A percentile compares a stretch with the other conserved stretches of the same genome.
These are phyloP conservation scores for Aspergillus campestris DNA, from an alignment of 495 filamentous ascomycete genomes.

Conservation along the genomic window DNA sequence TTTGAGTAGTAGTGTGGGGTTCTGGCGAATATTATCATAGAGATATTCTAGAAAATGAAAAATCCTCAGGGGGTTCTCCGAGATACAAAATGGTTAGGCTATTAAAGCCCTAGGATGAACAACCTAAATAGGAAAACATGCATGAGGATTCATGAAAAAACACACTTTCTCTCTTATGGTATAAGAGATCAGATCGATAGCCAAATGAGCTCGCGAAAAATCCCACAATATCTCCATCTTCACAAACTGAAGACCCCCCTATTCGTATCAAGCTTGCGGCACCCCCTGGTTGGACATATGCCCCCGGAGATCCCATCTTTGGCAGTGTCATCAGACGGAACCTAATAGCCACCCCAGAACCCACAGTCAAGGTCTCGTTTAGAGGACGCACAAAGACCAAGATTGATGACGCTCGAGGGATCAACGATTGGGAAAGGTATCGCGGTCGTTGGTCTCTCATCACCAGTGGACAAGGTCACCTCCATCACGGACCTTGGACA, in stretches of 20 bases:
- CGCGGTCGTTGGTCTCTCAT: conserved; percentile 5
- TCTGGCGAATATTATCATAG: too few species aligned
- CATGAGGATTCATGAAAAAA: too few species aligned
- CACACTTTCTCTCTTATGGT: too few species aligned
- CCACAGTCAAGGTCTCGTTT: conserved; percentile 8
- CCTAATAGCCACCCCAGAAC: conserved; percentile 8
- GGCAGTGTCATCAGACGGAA: conserved; percentile 8
- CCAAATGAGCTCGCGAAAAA: too few species aligned
- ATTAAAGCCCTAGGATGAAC: too few species aligned
- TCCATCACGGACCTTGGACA: conserved; percentile 11
- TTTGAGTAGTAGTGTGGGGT: too few species aligned
- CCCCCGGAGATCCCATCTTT: conserved; percentile 14
- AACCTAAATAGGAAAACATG: too few species aligned
- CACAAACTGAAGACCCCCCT: background rate
- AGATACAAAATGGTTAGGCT: too few species aligned
- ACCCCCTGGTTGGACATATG: conserved; percentile 8
- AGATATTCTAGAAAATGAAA: too few species aligned
- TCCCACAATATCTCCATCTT: too few species aligned
- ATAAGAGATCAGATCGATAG: too few species aligned
- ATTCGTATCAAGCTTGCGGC: conserved; percentile 9
- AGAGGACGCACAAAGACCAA: conserved; percentile 9
- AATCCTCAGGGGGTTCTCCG: too few species aligned
- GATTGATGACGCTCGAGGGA: background rate
- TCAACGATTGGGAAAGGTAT: background rate
- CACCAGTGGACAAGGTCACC: background rate